Base-by-base conservation (phyloP, 1,139 yeast genomes). In the Casaregolazyma suthepensis region DNA sequence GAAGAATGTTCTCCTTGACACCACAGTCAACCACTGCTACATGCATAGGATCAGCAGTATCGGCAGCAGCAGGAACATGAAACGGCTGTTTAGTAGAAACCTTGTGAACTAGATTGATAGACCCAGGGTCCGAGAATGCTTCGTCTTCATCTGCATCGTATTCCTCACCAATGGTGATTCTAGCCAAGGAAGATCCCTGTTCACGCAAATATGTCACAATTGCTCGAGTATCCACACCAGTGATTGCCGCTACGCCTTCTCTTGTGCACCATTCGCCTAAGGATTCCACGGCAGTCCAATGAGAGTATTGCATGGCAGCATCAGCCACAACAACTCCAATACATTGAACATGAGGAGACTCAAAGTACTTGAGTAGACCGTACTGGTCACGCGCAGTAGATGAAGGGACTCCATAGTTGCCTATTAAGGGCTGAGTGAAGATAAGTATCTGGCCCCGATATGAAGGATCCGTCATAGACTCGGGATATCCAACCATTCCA, bases 401-500 rank as follows among this genome's bases (percentile, higher is more conserved):
- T 1, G 95, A 85, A 43, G 99, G 99, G 42, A 93, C 99, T 71
- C 99, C 99, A 71, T 93, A 93, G 77, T 94, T 94, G 71, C 99
- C 99, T 53, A 93, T 96, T 66, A 94, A 78, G 26, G 99, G 99
- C 71, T 83, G 91, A 56, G 99, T 94, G 72, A 94, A 87, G 59
- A 93, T 98, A 71, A 94, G 81, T 66, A 94, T 91, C 75, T 94
- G 99, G 61, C 99, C 99, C 69, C 88, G 94, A 72, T 94, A 94
- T 51, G 99, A 93, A 59, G 99, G 99, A 75, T 94, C 99, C 51
- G 99, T 91, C 70, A 94, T 82, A 57, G 98, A 85, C 74, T 94
- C 99, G 48, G 99, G 99, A 72, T 94, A 94, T 61, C 99, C 99
- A 64, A 93, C 99, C 99, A 94, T 94, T 13, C 98, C 93, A 40